A percentile compares a stretch with the other conserved stretches of the same genome.
Conservation (phyloP, 495 filamentous ascomycete genomes). For the Articulospora tetracladia region DNA sequence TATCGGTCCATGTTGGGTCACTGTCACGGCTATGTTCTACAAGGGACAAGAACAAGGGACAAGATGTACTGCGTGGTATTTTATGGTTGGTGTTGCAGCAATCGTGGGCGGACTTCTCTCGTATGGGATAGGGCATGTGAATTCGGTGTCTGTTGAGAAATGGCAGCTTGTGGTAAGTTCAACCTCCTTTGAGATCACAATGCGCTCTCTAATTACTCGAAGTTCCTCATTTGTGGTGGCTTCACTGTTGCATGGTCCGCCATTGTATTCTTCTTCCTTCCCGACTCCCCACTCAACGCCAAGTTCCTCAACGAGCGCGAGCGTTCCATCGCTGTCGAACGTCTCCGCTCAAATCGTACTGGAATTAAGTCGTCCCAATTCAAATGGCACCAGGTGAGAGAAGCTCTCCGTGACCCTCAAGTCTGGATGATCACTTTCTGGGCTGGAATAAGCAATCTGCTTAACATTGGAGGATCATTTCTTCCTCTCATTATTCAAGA, state of each 20-base stretch:
- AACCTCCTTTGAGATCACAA: background rate
- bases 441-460: background rate
- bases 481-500: background rate
- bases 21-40: background rate
- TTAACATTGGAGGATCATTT: background rate
- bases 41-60: background rate
- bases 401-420: background rate
- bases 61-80: background rate
- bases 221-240: background rate
- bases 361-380: background rate
- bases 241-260: background rate
- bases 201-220: background rate
- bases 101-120: background rate
- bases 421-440: background rate
- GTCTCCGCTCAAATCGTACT: background rate
- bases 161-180: background rate
- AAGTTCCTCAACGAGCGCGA: background rate
- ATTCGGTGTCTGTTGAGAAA: background rate
- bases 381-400: background rate
- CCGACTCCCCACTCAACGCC: background rate
- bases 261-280: background rate
- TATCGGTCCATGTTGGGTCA: background rate
- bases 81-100: background rate
- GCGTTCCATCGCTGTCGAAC: background rate
- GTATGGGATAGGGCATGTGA: background rate